Percentiles rank a stretch among this genome's conserved stretches.
These are phyloP conservation scores for Diplodia scrobiculata DNA, from an alignment of 2,329 filamentous ascomycete genomes.

Conservation along the genomic window DNA sequence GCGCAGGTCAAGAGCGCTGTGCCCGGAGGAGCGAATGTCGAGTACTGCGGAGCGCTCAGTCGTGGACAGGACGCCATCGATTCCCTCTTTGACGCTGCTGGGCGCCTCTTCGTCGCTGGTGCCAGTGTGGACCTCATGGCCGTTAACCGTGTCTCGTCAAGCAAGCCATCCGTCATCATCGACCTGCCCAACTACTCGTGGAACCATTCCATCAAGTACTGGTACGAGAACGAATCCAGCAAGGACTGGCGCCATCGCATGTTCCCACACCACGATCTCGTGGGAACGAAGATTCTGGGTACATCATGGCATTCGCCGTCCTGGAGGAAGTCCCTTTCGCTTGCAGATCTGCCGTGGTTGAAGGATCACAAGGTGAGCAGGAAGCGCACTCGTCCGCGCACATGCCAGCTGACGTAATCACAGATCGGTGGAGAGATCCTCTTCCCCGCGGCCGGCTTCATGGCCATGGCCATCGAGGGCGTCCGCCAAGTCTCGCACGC, in stretches of 20 bases:
- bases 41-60: slow-evolving; percentile 33
- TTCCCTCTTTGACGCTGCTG: slow-evolving; percentile 5
- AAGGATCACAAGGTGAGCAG: slow-evolving; percentile 43
- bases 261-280: slow-evolving; percentile 34
- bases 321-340: slow-evolving; percentile 42
- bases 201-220: slow-evolving; percentile 30
- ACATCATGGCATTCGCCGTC: slow-evolving; percentile 35
- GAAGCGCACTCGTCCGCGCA: no score
- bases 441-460: slow-evolving; percentile 4
- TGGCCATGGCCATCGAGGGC: slow-evolving; percentile 41
- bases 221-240: slow-evolving; percentile 30
- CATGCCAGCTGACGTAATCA: no score
- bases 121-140: neutral
- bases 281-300: slow-evolving; percentile 35
- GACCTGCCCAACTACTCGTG: slow-evolving; percentile 30
- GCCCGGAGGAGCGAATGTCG: slow-evolving; percentile 29
- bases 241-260: slow-evolving; percentile 19
- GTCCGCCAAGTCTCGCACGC: slow-evolving; percentile 19
- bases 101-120: slow-evolving; percentile 10
- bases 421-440: slow-evolving; percentile 16
- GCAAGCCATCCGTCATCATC: neutral
- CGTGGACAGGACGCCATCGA: slow-evolving; percentile 30
- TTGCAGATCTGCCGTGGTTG: slow-evolving; percentile 49
- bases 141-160: neutral
- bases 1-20: slow-evolving; percentile 34